These are phyloP conservation scores for Cyberlindnera subsufficiens DNA, from an alignment of 805 yeast genomes.

Conservation along the genomic window DNA sequence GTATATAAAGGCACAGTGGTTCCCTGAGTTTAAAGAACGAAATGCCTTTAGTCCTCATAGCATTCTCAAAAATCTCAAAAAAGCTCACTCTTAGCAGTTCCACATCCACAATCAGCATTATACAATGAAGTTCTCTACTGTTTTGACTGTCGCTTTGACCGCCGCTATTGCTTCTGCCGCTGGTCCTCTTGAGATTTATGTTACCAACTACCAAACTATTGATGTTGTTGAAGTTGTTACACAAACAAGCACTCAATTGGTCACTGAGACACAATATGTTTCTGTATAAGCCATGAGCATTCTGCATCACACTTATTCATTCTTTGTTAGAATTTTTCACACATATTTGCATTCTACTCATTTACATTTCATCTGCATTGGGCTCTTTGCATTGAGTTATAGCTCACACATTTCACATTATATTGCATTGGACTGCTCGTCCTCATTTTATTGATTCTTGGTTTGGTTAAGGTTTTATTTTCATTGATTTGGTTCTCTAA, in stretches of 20 bases:
- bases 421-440: too few species aligned
- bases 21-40: neutral
- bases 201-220: conserved; percentile 21
- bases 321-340: neutral
- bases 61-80: neutral
- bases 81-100: neutral
- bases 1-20: too few species aligned
- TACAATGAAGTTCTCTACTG: conserved; percentile 19
- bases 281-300: conserved; percentile 2
- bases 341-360: too few species aligned
- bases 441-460: too few species aligned
- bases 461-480: too few species aligned
- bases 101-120: neutral
- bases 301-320: neutral
- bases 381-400: too few species aligned
- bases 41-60: neutral
- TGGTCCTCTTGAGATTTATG: conserved; percentile 22
- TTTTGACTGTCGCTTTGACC: conserved; percentile 16
- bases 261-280: conserved; percentile 22
- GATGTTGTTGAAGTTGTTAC: conserved; percentile 22
- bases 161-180: conserved; percentile 17
- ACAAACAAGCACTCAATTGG: conserved; percentile 18
- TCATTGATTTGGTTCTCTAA: too few species aligned
- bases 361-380: too few species aligned
- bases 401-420: too few species aligned